Base-by-base conservation (phyloP, 768 basidiomycete species). In the Calocybe gangraenosa region DNA sequence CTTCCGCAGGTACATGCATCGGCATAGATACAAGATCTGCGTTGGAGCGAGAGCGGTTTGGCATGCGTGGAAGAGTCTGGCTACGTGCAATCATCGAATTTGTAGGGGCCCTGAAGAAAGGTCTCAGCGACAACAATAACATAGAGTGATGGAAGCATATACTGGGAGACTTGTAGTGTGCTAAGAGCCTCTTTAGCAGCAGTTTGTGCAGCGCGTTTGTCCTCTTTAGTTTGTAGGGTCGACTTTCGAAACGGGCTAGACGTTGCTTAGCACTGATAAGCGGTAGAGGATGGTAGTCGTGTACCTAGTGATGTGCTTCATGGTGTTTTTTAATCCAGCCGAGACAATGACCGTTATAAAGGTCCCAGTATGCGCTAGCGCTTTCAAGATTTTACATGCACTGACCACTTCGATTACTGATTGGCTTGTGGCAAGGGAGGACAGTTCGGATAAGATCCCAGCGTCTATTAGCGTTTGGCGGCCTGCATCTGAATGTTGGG, bases 401-500 rank as follows among this genome's bases (percentile, higher is more conserved):
- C 39, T 37, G 23, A 53, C 32, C 11, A 56, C 52, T 41, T 53
- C 51, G 18, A 11, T 33, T 3, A 46, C 37, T 6, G 31, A 33
- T 7, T 42, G 46, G 37, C 43, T 44, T 20, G 37, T 45, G 5
- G 44, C 23, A 17, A 56, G 36, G 25, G 37, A 37, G 13, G 46
- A 14, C 5, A 56, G 39, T 22, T 46, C 46, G n/a, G 46, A 40
- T 20, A 56, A 41, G 17, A 52, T 44, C 11, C 42, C 39, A 13
- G 41, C 43, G 17, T 54, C 47, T 19, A 56, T 48, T 33, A 56
- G 44, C 25, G 47, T 46, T 46, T 52, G 48, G 11, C 55, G 55
- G 17, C 55, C 55, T 30, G 40, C 18, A 37, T 56, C 52, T 22
- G 55, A 51, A 22, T 46, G 44, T 31, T 56, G 55, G 13, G 55